Conservation (phyloP, 2,329 filamentous ascomycete genomes). For the Xylogone sp. region DNA sequence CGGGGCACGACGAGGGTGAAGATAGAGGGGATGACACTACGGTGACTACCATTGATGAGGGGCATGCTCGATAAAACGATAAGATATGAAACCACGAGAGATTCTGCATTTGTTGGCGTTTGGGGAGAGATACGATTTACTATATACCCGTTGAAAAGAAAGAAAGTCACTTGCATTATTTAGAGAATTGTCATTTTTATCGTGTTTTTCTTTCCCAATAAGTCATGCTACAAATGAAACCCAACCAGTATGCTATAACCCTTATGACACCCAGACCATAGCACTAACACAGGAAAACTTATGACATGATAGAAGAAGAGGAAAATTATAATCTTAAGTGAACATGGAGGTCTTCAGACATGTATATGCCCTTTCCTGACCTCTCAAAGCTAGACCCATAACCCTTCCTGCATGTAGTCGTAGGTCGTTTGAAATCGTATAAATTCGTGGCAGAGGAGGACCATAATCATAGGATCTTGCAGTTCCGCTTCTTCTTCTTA, state of each 20-base stretch:
- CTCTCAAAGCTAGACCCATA: neutral
- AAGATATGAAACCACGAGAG: neutral
- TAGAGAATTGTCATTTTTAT: neutral
- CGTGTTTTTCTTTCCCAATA: neutral
- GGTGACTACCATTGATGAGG: neutral
- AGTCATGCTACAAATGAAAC: neutral
- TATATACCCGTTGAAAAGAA: constrained; percentile 18
- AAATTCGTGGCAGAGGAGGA: constrained; percentile 13
- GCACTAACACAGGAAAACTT: neutral
- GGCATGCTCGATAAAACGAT: constrained; percentile 3
- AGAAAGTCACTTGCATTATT: neutral
- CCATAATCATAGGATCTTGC: constrained; percentile 63
- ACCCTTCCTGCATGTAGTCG: constrained; percentile 19
- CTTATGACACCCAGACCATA: neutral
- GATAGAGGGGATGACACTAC: constrained; percentile 4
- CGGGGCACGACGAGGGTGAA: constrained; percentile 22
- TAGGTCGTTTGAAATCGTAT: constrained; percentile 27
- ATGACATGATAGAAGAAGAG: neutral
- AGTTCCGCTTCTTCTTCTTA: constrained; percentile 83
- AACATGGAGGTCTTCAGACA: neutral
- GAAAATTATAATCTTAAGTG: neutral
- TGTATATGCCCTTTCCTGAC: constrained; percentile 5
- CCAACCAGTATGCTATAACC: neutral
- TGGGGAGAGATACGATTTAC: too few species aligned
- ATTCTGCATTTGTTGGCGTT: constrained; percentile 10